Base-by-base conservation (phyloP, 345 rosid species). In the Melaleuca alternifolia region DNA sequence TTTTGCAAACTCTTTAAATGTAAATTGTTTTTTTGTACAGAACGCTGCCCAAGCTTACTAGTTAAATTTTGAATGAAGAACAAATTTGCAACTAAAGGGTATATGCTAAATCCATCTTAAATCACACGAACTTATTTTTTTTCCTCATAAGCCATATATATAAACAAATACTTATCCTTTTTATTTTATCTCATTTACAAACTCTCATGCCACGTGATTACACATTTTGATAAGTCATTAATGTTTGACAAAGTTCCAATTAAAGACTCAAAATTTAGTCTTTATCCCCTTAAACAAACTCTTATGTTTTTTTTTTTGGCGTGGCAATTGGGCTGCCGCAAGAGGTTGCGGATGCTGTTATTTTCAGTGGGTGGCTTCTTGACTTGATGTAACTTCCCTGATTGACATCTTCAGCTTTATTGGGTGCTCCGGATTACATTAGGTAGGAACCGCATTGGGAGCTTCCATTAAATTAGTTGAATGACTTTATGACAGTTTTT, bases 291-390 rank as follows among this genome's bases (percentile, higher is more conserved):
- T 41, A 41, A 41, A 41, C 41, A 41, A 41, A 41, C 4, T 41
- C 41, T 41, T 41, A 41, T 41, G 41, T 2, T 41, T 41, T 41
- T 41, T 41, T 41, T 92, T 90, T 59, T 88, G 93, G 77, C 90
- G 93, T 85, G 93, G 91, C 86, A 92, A 92, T 87, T 92, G 89
- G 91, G 89, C 91, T 84, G 89, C 91, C 21, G 76, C 88, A 10
- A 83, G 89, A 53, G 91, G 92, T 26, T 86, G 88, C 59, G 26
- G 83, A 84, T 90, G 93, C 84, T 89, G 84, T 51, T 92, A 87
- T 88, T 89, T 90, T 50, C 89, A 90, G 84, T 89, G 93, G 93
- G 89, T 87, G 48, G 88, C 93, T 88, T 50, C 89, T 71, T 89
- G 89, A 90, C 87, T 15, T 30, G 86, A 83, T 83, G 84, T 51